Evolutionary conservation across 768 basidiomycete species (phyloP).

Genomic region (Kwoniella shandongensis): DNA sequence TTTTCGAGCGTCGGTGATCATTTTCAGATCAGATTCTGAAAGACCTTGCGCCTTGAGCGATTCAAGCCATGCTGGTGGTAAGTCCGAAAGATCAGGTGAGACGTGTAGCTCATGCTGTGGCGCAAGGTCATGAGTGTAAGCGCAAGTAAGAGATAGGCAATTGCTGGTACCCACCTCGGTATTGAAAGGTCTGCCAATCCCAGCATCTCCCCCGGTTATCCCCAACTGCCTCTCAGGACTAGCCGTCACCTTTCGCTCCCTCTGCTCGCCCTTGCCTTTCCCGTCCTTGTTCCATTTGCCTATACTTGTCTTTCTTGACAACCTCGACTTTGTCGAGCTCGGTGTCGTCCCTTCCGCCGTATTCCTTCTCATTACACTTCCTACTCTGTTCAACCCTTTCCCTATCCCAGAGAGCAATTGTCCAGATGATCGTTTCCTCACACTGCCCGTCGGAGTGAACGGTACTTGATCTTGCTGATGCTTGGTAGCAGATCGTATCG

Average conservation of each 20-base stretch:
- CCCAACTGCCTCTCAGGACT: not conserved
- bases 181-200: constrained; percentile 38
- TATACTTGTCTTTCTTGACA: not conserved
- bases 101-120: constrained; percentile 45
- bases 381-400: constrained; percentile 35
- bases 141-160: not conserved
- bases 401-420: constrained; percentile 29
- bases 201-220: constrained; percentile 12
- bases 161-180: constrained; percentile 37
- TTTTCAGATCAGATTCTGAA: constrained; percentile 32
- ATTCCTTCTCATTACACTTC: constrained; percentile 36
- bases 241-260: constrained; percentile 9
- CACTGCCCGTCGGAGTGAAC: not conserved
- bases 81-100: constrained; percentile 29
- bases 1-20: constrained; percentile 33
- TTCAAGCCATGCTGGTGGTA: constrained; percentile 34
- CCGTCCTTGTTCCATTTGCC: constrained; percentile 2
- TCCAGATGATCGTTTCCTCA: constrained; percentile 22
- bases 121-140: not conserved
- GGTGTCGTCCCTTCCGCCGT: constrained; percentile 5
- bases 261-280: constrained; percentile 18
- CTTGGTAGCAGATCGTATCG: constrained; percentile 2
- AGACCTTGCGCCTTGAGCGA: constrained; percentile 35
- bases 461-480: not conserved
- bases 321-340: constrained; percentile 1